These are phyloP conservation scores for Hylodesmum podocarpum DNA, from an alignment of 306 rosid species.

Conservation along the genomic window DNA sequence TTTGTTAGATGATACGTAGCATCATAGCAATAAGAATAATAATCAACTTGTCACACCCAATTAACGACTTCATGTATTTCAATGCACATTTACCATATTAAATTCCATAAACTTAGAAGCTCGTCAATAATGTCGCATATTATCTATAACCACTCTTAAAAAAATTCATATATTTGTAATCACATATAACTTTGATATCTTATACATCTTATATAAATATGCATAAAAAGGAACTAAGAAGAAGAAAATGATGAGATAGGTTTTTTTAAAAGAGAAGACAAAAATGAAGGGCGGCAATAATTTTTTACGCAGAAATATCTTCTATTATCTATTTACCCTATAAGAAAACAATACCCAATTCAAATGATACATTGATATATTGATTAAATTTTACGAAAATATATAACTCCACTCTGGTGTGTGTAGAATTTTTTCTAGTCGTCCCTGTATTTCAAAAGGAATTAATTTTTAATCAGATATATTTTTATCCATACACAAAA, in stretches of 20 bases:
- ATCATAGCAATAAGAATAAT: not conserved
- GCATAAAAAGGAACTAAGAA: not conserved
- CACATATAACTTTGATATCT: not conserved
- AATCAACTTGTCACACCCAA: not conserved
- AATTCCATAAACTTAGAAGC: not conserved
- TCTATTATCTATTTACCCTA: not conserved
- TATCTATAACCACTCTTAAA: not conserved
- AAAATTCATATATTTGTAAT: not conserved
- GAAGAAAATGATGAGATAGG: not conserved
- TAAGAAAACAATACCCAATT: too few species aligned
- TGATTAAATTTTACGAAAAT: too few species aligned
- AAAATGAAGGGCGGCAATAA: not conserved
- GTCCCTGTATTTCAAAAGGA: too few species aligned
- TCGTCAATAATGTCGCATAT: not conserved
- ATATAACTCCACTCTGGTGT: too few species aligned
- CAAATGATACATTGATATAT: too few species aligned
- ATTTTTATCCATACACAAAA: too few species aligned
- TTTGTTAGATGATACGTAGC: not conserved
- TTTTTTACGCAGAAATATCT: not conserved
- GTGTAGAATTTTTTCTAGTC: too few species aligned
- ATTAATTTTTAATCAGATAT: too few species aligned
- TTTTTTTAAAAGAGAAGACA: not conserved
- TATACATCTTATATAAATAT: not conserved
- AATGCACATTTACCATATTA: not conserved
- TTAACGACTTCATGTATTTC: not conserved